Conservation (phyloP, 1,284 basidiomycete genomes). For the Laetiporus sulphureus region DNA sequence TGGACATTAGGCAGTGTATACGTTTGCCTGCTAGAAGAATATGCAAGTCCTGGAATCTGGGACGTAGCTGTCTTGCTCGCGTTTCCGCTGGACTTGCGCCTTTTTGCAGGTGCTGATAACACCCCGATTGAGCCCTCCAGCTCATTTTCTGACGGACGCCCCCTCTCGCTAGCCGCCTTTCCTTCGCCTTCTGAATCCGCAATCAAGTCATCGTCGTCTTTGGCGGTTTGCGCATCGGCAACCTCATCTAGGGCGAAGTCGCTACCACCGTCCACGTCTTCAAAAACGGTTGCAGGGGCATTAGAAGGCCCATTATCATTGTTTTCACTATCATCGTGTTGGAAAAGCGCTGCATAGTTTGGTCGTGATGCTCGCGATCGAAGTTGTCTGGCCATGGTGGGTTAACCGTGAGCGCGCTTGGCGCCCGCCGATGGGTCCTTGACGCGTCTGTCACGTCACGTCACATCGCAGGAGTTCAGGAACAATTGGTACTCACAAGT, state of each 20-base stretch:
- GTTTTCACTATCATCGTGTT: constrained; percentile 15
- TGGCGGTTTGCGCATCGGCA: constrained; percentile 14
- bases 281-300: constrained; percentile 4
- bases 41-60: constrained; percentile 19
- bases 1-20: constrained; percentile 53
- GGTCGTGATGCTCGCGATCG: constrained; percentile 28
- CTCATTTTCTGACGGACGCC: constrained; percentile 16
- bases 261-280: constrained; percentile 28
- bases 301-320: constrained; percentile 22
- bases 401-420: neutral
- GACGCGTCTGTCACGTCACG: too few species aligned
- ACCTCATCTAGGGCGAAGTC: constrained; percentile 37
- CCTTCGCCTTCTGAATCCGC: neutral
- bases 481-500: too few species aligned
- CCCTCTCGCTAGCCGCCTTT: too few species aligned
- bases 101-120: constrained; percentile 5
- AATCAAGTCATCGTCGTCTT: neutral
- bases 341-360: constrained; percentile 26
- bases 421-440: too few species aligned
- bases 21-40: constrained; percentile 37
- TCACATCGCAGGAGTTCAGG: too few species aligned
- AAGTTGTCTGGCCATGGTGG: constrained; percentile 27
- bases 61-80: constrained; percentile 19
- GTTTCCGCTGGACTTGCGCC: constrained; percentile 11
- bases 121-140: constrained; percentile 9